Percentiles rank a stretch among this genome's conserved stretches.
Conservation (phyloP, 805 yeast genomes). For the Lachancea waltii region DNA sequence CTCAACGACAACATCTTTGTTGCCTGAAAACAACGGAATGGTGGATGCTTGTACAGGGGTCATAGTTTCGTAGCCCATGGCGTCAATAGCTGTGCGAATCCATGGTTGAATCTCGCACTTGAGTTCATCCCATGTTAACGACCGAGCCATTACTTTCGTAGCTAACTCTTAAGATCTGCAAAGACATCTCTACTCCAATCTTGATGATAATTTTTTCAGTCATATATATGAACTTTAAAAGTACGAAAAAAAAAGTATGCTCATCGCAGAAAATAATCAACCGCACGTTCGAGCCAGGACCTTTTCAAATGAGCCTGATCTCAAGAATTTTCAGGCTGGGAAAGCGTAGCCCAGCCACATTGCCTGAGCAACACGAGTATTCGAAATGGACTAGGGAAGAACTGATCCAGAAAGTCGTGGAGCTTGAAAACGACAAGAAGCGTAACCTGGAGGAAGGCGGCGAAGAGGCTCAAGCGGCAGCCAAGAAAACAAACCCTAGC, state of each 20-base stretch:
- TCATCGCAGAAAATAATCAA: no score
- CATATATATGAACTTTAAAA: neutral
- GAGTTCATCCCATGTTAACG: constrained; percentile 58
- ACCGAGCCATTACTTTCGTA: constrained; percentile 27
- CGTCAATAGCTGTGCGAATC: constrained; percentile 60
- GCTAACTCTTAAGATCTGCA: neutral
- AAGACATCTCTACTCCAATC: neutral
- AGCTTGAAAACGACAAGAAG: constrained; percentile 41
- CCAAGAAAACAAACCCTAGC: constrained; percentile 8
- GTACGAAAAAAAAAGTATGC: no score
- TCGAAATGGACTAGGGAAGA: constrained; percentile 59
- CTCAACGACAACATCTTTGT: constrained; percentile 94
- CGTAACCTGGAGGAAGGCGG: constrained; percentile 4
- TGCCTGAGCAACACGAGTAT: constrained; percentile 35
- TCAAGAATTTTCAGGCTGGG: constrained; percentile 14
- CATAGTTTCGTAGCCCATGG: constrained; percentile 73
- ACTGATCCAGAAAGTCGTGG: constrained; percentile 48
- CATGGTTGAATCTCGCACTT: constrained; percentile 55
- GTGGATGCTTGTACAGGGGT: constrained; percentile 97
- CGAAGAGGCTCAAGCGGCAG: constrained; percentile 2
- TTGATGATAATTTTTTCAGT: neutral
- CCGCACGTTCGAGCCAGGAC: no score
- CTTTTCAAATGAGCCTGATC: constrained; percentile 16
- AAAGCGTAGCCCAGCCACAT: neutral
- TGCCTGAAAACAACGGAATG: constrained; percentile 73